Evolutionary conservation across 805 yeast genomes (phyloP).

Genomic region (Tetrapisispora iriomotensis): DNA sequence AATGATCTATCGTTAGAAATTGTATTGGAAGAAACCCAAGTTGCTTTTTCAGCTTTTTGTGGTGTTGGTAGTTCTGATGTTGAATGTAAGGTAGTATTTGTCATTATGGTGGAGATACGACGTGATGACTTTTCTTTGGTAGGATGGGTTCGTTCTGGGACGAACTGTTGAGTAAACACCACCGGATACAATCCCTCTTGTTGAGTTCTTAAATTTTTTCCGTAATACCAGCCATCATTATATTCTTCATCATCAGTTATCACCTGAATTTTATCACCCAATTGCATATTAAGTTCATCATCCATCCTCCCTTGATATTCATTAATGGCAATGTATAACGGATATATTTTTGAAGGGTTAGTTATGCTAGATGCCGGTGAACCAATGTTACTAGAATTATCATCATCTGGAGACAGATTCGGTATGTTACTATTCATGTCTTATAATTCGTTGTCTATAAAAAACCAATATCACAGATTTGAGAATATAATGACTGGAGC

Average conservation of each 20-base stretch:
- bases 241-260: slow-evolving; percentile 88
- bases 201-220: slow-evolving; percentile 61
- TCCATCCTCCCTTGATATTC: slow-evolving; percentile 81
- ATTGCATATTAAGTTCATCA: slow-evolving; percentile 72
- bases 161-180: slow-evolving; percentile 60
- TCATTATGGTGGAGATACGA: slow-evolving; percentile 3
- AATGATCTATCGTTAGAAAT: slow-evolving; percentile 23
- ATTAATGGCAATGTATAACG: slow-evolving; percentile 56
- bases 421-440: not conserved
- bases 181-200: slow-evolving; percentile 86
- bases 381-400: not conserved
- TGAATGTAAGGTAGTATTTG: slow-evolving; percentile 2
- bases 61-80: slow-evolving; percentile 20
- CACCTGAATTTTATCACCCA: slow-evolving; percentile 82
- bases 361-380: not conserved
- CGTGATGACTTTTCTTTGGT: slow-evolving; percentile 1
- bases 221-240: slow-evolving; percentile 96
- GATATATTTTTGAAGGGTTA: slow-evolving; percentile 4
- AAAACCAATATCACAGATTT: no score
- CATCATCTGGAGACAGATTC: not conserved
- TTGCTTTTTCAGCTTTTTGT: slow-evolving; percentile 20
- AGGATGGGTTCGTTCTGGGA: slow-evolving; percentile 18
- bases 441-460: no score
- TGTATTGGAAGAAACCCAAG: slow-evolving; percentile 4
- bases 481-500: no score